Base-by-base conservation (phyloP, 2,329 filamentous ascomycete genomes). In the Scytalidium sp. region DNA sequence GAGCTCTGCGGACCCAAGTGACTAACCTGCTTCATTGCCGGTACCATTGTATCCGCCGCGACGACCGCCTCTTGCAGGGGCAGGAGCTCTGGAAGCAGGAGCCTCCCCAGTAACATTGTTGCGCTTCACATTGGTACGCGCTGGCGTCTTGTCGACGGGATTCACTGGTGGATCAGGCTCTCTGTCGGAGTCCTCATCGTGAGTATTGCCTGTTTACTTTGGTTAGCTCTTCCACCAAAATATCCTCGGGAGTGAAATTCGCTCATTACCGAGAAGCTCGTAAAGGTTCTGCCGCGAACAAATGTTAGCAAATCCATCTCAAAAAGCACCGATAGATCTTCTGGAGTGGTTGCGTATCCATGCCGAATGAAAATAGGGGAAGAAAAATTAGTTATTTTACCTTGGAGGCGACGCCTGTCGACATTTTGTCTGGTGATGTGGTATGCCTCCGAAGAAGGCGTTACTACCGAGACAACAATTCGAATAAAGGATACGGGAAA, bases 201-300 rank as follows among this genome's bases (percentile, higher is more conserved):
- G 80, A 71, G 81, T 81, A 71, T 83, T 83, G 82, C 65, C 59
- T 65, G 50, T 56, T 43, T 52, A 41, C 29, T 58, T 46, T 52
- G 41, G 52, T 66, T 53, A 66, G 60, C 60, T 56, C 49, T 55
- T 54, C 52, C 54, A 50, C 50, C 55, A 55, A 42, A 48, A 48
- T 53, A 47, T 39, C 46, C 46, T 49, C 55, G 49, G 52, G 43
- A 45, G 42, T 39, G 50, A 41, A 46, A 56, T 58, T 61, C 74
- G 67, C n/a, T n/a, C n/a, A n/a, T n/a, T 96, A 97, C 94, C 93
- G 83, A 99, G 90, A 79, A 96, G 87, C 83, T 94, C 93, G 83
- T 89, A 97, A 70, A 89, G 86, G 83, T 99, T 99, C 94, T 97
- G 66, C 61, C 58, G 58, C 61, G 45, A 50, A 54, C n/a, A 48